These are phyloP conservation scores for Mentha longifolia DNA, from an alignment of 257 asterid genomes.

Conservation along the genomic window DNA sequence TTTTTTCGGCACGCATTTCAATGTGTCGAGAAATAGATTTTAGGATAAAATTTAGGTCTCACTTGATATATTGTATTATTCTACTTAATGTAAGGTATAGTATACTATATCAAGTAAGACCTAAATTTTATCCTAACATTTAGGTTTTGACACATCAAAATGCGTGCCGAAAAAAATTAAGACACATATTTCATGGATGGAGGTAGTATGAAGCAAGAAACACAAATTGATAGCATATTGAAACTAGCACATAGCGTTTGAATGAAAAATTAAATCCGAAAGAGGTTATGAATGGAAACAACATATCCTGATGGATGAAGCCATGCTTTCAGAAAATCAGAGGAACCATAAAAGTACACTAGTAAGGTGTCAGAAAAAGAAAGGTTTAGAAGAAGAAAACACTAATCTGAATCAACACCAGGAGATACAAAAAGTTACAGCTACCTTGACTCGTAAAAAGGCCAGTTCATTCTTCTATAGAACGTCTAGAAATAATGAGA, in stretches of 20 bases:
- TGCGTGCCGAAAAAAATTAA: no score
- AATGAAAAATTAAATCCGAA: neutral
- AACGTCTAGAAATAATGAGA: conserved; percentile 20
- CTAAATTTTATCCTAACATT: no score
- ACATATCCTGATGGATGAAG: conserved; percentile 7
- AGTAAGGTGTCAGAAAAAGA: conserved; percentile 24
- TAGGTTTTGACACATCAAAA: no score
- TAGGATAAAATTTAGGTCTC: no score
- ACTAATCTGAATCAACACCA: conserved; percentile 14
- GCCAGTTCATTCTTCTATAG: conserved; percentile 21
- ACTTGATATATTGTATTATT: no score
- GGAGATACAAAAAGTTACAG: conserved; percentile 14
- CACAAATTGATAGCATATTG: no score
- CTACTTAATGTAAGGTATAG: no score
- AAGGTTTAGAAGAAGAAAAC: conserved; percentile 18
- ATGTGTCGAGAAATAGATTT: no score
- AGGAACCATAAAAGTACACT: neutral
- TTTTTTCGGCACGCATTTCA: no score
- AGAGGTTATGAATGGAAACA: neutral
- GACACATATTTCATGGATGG: no score
- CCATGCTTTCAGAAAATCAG: conserved; percentile 5
- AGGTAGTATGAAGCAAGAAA: no score
- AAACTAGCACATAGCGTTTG: neutral
- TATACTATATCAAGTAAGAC: no score
- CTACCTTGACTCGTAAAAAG: conserved; percentile 19